phyloP scores from a whole-genome alignment of 208 protist species.

The Crithidia fasciculata region DNA sequence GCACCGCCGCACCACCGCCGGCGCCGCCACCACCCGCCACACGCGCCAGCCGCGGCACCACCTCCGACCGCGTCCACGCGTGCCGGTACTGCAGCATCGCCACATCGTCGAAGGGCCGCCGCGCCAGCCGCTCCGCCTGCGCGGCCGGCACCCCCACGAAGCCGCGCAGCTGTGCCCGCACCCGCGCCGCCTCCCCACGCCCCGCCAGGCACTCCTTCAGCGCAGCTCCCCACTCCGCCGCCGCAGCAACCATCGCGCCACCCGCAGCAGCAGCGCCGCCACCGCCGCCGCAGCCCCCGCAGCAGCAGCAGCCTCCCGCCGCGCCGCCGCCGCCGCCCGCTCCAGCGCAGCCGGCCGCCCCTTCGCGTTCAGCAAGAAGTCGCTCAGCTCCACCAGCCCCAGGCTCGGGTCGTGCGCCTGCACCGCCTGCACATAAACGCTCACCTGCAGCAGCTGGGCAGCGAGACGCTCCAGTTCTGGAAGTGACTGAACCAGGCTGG shows the following conservation, averaged over 20 bases:
- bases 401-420: conserved; percentile 22
- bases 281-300: background rate
- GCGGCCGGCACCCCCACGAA: conserved; percentile 16
- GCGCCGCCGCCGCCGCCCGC: conserved; percentile 23
- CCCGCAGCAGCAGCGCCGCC: too few species aligned
- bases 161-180: conserved; percentile 30
- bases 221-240: conserved; percentile 9
- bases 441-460: conserved; percentile 20
- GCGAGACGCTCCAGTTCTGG: conserved; percentile 22
- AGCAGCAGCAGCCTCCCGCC: background rate
- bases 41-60: conserved; percentile 12
- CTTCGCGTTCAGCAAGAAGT: conserved; percentile 31
- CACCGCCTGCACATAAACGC: conserved; percentile 24
- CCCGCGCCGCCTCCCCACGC: conserved; percentile 11
- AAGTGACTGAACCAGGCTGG: conserved; percentile 22
- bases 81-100: conserved; percentile 47
- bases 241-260: too few species aligned
- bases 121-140: conserved; percentile 17
- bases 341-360: conserved; percentile 24
- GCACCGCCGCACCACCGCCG: background rate
- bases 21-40: conserved; percentile 10
- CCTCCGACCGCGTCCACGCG: conserved; percentile 26
- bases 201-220: conserved; percentile 18
- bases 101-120: conserved; percentile 41
- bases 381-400: conserved; percentile 30